A percentile compares a stretch with the other conserved stretches of the same genome.
Conservation (phyloP, 495 filamentous ascomycete genomes). For the Ramalina peruviana region DNA sequence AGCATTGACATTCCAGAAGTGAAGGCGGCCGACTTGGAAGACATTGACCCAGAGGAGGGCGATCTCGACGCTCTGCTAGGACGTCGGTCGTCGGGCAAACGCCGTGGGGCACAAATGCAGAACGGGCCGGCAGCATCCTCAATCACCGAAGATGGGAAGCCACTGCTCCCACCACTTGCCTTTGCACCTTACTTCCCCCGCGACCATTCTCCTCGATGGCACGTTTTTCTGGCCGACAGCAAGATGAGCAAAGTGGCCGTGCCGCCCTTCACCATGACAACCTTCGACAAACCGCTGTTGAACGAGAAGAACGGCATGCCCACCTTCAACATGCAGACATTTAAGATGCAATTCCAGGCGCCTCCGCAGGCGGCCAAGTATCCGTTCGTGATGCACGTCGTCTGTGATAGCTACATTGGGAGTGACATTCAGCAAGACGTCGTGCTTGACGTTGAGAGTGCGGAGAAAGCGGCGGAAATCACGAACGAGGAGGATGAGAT, state of each 20-base stretch:
- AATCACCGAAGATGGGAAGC: conserved; percentile 37
- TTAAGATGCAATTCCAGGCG: conserved; percentile 95
- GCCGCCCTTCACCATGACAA: conserved; percentile 79
- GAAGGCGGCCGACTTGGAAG: conserved; percentile 66
- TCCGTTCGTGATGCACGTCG: conserved; percentile 77
- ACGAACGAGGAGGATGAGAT: conserved; percentile 77
- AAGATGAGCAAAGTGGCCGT: conserved; percentile 92
- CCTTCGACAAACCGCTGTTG: conserved; percentile 77
- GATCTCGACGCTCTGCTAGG: conserved; percentile 80
- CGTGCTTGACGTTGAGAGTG: conserved; percentile 77
- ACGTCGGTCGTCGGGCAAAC: conserved; percentile 47
- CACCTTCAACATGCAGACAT: conserved; percentile 82
- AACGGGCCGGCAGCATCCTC: conserved; percentile 28
- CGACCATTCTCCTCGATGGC: conserved; percentile 81
- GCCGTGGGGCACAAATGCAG: conserved; percentile 39
- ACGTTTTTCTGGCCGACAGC: conserved; percentile 83
- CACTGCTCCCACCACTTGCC: conserved; percentile 65
- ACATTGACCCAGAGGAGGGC: conserved; percentile 84
- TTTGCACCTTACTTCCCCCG: conserved; percentile 79
- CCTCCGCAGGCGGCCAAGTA: conserved; percentile 87
- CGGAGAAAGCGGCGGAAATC: conserved; percentile 66
- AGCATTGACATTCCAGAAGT: conserved; percentile 55
- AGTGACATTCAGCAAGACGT: conserved; percentile 84
- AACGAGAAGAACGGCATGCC: conserved; percentile 55
- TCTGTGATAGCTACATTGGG: conserved; percentile 89